phyloP scores from a whole-genome alignment of 306 rosid genomes.

The Trichosanthes cucumerina region DNA sequence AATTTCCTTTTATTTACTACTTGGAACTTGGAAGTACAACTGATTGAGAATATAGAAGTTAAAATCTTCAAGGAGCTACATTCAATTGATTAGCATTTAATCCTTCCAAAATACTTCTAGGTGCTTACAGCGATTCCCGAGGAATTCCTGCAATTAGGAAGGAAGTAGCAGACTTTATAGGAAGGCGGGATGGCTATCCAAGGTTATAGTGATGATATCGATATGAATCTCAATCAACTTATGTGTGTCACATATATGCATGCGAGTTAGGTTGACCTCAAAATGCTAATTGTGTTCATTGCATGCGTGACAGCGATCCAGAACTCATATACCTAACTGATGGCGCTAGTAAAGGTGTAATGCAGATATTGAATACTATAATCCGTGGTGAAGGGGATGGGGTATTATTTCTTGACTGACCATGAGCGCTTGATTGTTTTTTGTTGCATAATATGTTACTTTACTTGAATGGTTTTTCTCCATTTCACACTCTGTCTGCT shows the following conservation, averaged over 20 bases:
- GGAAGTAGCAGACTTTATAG: conserved; percentile 93
- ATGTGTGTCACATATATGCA: not conserved
- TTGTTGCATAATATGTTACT: not conserved
- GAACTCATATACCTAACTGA: conserved; percentile 93
- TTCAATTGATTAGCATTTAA: not conserved
- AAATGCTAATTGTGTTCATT: conserved; percentile 14
- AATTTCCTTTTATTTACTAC: not conserved
- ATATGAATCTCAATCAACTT: not conserved
- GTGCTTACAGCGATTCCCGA: conserved; percentile 98
- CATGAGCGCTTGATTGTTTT: not conserved
- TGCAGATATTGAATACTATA: conserved; percentile 82
- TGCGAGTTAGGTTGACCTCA: not conserved
- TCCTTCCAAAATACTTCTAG: conserved; percentile 23
- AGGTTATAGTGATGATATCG: conserved; percentile 37
- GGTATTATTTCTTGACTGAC: conserved; percentile 39
- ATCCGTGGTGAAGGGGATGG: conserved; percentile 79
- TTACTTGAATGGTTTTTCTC: not conserved
- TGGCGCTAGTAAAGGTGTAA: conserved; percentile 98
- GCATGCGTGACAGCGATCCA: conserved; percentile 59
- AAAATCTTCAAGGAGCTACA: not conserved
- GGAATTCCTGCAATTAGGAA: conserved; percentile 85
- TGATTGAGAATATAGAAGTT: not conserved
- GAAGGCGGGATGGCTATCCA: conserved; percentile 91
- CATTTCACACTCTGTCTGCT: conserved; percentile 10
- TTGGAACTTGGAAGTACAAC: not conserved